phyloP scores from a whole-genome alignment of 208 protist genomes.

The Crithidia expoeki region DNA sequence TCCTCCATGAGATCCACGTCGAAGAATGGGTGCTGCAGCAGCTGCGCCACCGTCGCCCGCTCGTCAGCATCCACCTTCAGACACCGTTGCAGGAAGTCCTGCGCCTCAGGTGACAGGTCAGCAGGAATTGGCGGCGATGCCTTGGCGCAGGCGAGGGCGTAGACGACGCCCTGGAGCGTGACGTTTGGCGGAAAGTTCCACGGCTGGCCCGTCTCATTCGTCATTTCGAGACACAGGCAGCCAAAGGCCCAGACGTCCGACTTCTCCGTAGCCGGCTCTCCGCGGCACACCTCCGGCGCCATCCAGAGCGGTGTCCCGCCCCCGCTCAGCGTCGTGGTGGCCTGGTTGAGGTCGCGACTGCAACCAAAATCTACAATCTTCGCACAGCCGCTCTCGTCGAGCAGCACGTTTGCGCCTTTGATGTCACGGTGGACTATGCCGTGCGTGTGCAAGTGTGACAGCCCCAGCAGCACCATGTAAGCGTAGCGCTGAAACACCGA shows the following conservation, averaged over 20 bases:
- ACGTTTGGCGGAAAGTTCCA: constrained; percentile 64
- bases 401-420: constrained; percentile 91
- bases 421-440: constrained; percentile 91
- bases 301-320: constrained; percentile 84
- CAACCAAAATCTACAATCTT: constrained; percentile 95
- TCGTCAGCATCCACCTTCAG: constrained; percentile 66
- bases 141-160: constrained; percentile 67
- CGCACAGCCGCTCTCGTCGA: constrained; percentile 78
- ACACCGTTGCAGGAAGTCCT: constrained; percentile 71
- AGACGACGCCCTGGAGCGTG: constrained; percentile 63
- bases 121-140: constrained; percentile 61
- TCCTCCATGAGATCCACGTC: constrained; percentile 45
- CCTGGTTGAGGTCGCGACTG: constrained; percentile 72
- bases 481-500: constrained; percentile 77
- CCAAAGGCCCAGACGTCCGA: constrained; percentile 86
- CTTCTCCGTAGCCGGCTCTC: constrained; percentile 60
- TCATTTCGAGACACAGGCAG: constrained; percentile 87
- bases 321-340: constrained; percentile 43
- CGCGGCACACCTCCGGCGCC: constrained; percentile 85
- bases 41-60: constrained; percentile 53
- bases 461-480: constrained; percentile 71
- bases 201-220: constrained; percentile 63
- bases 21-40: constrained; percentile 86
- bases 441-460: constrained; percentile 77
- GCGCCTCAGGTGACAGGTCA: constrained; percentile 52